Evolutionary conservation across 805 yeast genomes (phyloP).

Genomic region (Yarrowia sp.): DNA sequence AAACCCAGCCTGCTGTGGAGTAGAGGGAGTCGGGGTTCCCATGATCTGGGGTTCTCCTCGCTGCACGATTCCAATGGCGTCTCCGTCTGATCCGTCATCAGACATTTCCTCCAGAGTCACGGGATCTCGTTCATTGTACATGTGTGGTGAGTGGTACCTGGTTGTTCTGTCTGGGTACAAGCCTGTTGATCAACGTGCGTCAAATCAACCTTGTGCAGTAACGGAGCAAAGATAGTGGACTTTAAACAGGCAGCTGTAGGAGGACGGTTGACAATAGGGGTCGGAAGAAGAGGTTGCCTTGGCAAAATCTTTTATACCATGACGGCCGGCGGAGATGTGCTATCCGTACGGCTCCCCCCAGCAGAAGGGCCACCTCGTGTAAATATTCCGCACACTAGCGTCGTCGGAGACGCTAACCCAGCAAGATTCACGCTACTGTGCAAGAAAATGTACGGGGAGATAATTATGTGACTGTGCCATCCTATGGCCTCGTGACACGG

Average conservation of each 20-base stretch:
- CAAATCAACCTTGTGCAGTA: slow-evolving; percentile 12
- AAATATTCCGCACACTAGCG: slow-evolving; percentile 25
- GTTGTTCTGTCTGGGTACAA: too few species aligned
- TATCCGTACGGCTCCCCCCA: not conserved
- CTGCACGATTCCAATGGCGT: not conserved
- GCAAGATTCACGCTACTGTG: too few species aligned
- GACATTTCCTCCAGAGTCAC: slow-evolving; percentile 39
- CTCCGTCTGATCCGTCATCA: slow-evolving; percentile 10
- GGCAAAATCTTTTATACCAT: slow-evolving; percentile 1
- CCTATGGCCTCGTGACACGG: too few species aligned
- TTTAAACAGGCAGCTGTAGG: not conserved
- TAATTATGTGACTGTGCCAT: too few species aligned
- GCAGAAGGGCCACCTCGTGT: not conserved
- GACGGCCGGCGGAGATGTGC: not conserved
- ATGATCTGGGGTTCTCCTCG: not conserved
- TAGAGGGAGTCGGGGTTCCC: slow-evolving; percentile 22
- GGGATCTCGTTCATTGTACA: slow-evolving; percentile 39
- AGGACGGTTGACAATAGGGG: not conserved
- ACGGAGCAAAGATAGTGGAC: slow-evolving; percentile 8
- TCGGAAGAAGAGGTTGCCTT: too few species aligned
- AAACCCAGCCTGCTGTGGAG: slow-evolving; percentile 32
- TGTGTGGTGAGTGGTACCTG: not conserved
- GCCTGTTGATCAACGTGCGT: not conserved
- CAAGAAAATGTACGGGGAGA: too few species aligned
- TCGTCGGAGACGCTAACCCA: not conserved